Evolutionary conservation across 352 stramenopile species (phyloP), one percentile per base, ranked within the genome.

Genomic region (Phytophthora ramorum): DNA sequence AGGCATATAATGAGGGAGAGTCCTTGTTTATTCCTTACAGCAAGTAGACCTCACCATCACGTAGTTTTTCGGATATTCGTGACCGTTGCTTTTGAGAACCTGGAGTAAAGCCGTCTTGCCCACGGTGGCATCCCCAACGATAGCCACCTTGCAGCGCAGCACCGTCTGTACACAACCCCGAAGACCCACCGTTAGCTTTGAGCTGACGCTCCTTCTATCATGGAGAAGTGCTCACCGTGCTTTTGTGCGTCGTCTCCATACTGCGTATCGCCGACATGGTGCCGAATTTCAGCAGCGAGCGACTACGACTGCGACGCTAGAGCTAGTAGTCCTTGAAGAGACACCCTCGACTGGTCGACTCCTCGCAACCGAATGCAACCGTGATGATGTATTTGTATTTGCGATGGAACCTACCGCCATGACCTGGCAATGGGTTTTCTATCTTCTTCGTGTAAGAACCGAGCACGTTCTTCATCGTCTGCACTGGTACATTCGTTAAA

Each of bases 11-110:
- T 44, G 38, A 44, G 38, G 7, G 8, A 44, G 38, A 2, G 38
- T 44, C 9, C 22, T 9, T 28, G 7, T n/a, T 14, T 9, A 47
- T 26, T 47, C 8, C 16, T 28, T 19, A 8, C 3, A 38, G 7
- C 58, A 67, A 14, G 16, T 1, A 22, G 19, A n/a, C 45, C 46
- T 40, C 51, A 93, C 87, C 94, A 98, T 98, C 43, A 98, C 76
- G 73, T 98, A 98, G 70, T 98, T 98, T 70, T 98, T 98, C 0
- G 92, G 93, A 63, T 97, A 98, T 54, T 96, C 90, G 61, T 97
- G 87, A 3, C 92, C 91, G 55, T 78, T 91, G 65, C 85, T 97
- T 71, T 96, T 96, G 65, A 98, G 90, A 67, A 97, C 91, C 56
- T 98, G 91, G 17, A 97, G 66, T 40, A 98, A 46, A 7, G 93